A percentile compares a stretch with the other conserved stretches of the same genome.
These are phyloP conservation scores for Solanum chmielewskii DNA, from an alignment of 257 asterid genomes.

Conservation along the genomic window DNA sequence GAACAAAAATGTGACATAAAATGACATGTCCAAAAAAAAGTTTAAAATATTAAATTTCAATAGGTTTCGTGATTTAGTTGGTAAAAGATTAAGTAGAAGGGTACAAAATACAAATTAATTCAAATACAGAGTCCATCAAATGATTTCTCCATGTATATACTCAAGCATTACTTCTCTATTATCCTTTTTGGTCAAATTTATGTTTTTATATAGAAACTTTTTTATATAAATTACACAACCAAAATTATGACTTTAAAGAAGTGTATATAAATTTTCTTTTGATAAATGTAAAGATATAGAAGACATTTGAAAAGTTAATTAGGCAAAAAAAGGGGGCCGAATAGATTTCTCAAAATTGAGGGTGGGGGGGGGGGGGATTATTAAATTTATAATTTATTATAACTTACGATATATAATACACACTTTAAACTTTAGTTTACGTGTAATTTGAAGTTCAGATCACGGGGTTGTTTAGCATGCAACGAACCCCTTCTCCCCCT, in stretches of 20 bases:
- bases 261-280: neutral
- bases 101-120: too few species aligned
- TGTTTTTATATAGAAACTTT: neutral
- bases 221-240: too few species aligned
- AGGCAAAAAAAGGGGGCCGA: neutral
- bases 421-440: neutral
- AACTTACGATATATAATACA: neutral
- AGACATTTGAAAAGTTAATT: neutral
- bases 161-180: neutral
- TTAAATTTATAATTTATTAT: too few species aligned
- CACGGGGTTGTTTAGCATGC: too few species aligned
- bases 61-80: too few species aligned
- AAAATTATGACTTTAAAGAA: neutral
- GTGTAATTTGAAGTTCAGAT: neutral
- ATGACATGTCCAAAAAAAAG: too few species aligned
- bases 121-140: too few species aligned
- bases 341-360: too few species aligned
- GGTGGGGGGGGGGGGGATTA: too few species aligned
- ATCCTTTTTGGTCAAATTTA: neutral
- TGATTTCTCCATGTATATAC: neutral
- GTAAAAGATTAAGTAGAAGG: too few species aligned
- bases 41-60: too few species aligned
- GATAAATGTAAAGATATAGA: neutral
- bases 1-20: too few species aligned
- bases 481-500: neutral